These are phyloP conservation scores for Seiridium unicorne DNA, from an alignment of 2,329 filamentous ascomycete species.

Conservation along the genomic window DNA sequence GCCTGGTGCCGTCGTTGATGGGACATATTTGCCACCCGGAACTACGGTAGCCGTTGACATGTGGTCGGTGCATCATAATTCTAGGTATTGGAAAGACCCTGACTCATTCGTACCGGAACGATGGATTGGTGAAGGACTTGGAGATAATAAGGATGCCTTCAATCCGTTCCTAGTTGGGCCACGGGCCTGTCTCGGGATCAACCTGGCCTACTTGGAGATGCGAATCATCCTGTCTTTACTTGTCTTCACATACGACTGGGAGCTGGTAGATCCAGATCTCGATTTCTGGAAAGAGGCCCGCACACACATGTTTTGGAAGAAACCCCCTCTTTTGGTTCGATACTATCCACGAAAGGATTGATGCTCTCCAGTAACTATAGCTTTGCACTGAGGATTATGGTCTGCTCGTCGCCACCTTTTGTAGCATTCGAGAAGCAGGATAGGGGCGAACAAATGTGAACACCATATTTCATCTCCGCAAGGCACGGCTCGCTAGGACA, in stretches of 20 bases:
- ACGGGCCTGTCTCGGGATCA: constrained; percentile 17
- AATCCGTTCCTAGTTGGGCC: constrained; percentile 16
- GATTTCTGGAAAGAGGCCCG: constrained; percentile 21
- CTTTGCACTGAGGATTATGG: no score
- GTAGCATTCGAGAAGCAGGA: no score
- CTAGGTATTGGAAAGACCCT: not conserved
- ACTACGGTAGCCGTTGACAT: constrained; percentile 38
- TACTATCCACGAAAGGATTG: not conserved
- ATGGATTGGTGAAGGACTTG: constrained; percentile 4
- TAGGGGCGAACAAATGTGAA: no score
- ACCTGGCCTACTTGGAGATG: constrained; percentile 33
- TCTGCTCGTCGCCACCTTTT: no score
- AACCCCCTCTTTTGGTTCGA: constrained; percentile 10
- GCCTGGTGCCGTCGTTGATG: constrained; percentile 17
- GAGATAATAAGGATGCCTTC: constrained; percentile 9
- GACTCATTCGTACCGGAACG: constrained; percentile 12
- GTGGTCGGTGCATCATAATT: constrained; percentile 25
- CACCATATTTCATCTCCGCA: no score
- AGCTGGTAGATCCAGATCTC: constrained; percentile 19
- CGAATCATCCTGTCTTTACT: constrained; percentile 33
- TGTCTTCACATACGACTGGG: constrained; percentile 32
- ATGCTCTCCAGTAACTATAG: not conserved
- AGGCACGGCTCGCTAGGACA: no score
- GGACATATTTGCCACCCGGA: constrained; percentile 11
- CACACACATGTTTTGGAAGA: constrained; percentile 21